A percentile compares a stretch with the other conserved stretches of the same genome.
phyloP scores from a whole-genome alignment of 192 early-diverging fungal species.

The Coemansia sp. region DNA sequence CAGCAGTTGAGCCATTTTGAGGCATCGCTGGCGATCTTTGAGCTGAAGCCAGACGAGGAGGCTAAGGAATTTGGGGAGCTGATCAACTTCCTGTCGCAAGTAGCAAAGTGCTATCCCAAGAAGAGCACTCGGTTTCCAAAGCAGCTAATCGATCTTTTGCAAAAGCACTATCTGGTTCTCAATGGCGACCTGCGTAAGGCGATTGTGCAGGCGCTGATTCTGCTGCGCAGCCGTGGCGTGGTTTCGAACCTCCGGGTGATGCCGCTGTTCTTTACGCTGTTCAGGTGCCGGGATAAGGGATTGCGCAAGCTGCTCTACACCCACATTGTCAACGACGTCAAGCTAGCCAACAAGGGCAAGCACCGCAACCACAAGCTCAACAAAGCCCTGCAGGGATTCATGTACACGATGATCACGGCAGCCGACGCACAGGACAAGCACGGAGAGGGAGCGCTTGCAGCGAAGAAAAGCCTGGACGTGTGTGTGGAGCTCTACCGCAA shows the following conservation, averaged over 20 bases:
- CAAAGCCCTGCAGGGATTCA: conserved; percentile 94
- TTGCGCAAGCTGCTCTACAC: conserved; percentile 85
- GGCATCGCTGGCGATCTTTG: conserved; percentile 81
- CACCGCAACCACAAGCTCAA: conserved; percentile 97
- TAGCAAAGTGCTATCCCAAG: conserved; percentile 83
- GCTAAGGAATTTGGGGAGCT: conserved; percentile 82
- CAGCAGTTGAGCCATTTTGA: conserved; percentile 94
- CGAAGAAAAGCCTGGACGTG: conserved; percentile 92
- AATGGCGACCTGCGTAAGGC: conserved; percentile 78
- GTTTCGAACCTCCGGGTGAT: conserved; percentile 68
- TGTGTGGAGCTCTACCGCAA: conserved; percentile 98
- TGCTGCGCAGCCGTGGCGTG: conserved; percentile 83
- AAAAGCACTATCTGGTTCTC: conserved; percentile 77
- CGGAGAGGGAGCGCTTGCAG: conserved; percentile 82
- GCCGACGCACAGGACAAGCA: conserved; percentile 63
- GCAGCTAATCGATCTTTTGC: conserved; percentile 80
- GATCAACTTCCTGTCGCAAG: conserved; percentile 89
- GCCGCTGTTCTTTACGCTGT: conserved; percentile 94
- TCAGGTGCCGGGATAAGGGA: conserved; percentile 89
- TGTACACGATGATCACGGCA: conserved; percentile 92
- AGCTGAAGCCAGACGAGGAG: conserved; percentile 80
- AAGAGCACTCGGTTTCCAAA: conserved; percentile 77
- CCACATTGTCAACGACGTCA: conserved; percentile 96
- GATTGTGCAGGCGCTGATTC: conserved; percentile 86
- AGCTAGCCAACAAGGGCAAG: conserved; percentile 81